These are phyloP conservation scores for Annulohypoxylon bovei DNA, from an alignment of 495 filamentous ascomycete genomes.

Conservation along the genomic window DNA sequence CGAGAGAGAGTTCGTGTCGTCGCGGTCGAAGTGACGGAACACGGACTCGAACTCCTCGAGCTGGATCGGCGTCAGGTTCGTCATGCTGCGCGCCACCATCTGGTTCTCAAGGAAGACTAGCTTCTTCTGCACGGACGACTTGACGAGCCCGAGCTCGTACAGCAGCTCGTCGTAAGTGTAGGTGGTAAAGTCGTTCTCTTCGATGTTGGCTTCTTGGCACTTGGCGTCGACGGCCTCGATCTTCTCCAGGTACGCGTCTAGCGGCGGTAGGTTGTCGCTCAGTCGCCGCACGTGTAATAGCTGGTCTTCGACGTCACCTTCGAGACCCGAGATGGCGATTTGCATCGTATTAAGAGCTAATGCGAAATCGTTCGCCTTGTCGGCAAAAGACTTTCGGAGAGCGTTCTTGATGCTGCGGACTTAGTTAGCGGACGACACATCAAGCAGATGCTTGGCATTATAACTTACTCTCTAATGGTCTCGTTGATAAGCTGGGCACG, in stretches of 20 bases:
- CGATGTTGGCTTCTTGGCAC: conserved; percentile 95
- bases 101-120: conserved; percentile 97
- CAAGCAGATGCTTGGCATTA: neutral
- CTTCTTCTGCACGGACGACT: conserved; percentile 91
- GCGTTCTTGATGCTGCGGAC: conserved; percentile 85
- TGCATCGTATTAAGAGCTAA: conserved; percentile 92
- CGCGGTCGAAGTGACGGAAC: conserved; percentile 97
- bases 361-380: conserved; percentile 97
- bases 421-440: conserved; percentile 16
- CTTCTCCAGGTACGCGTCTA: conserved; percentile 86
- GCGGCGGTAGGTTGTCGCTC: conserved; percentile 80
- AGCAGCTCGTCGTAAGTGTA: conserved; percentile 95
- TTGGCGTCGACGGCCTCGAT: conserved; percentile 85
- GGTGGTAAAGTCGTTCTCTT: conserved; percentile 98
- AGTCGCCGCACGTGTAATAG: conserved; percentile 83
- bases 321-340: conserved; percentile 89
- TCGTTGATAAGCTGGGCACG: conserved; percentile 95
- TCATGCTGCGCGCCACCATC: conserved; percentile 96
- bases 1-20: conserved; percentile 86
- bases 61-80: conserved; percentile 96
- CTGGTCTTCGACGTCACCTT: conserved; percentile 96
- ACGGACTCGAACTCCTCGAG: conserved; percentile 98
- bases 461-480: conserved; percentile 86
- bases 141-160: conserved; percentile 92
- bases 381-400: conserved; percentile 89